phyloP scores from a whole-genome alignment of 108 stramenopile genomes.

The Fragilaria crotonensis region DNA sequence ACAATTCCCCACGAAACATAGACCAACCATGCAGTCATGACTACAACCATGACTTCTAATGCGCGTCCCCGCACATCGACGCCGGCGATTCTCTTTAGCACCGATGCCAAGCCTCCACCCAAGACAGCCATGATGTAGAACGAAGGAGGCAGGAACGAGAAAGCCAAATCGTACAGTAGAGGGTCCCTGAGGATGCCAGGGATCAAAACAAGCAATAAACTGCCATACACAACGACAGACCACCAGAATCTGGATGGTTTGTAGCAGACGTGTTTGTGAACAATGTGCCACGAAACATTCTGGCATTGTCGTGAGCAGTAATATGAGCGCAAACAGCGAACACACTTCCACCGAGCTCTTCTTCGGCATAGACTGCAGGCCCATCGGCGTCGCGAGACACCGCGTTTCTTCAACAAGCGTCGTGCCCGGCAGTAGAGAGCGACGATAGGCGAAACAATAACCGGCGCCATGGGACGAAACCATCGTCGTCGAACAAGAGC shows the following conservation, averaged over 20 bases:
- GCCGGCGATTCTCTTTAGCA: constrained; percentile 49
- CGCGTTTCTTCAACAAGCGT: constrained; percentile 77
- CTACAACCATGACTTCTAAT: constrained; percentile 56
- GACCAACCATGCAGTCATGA: constrained; percentile 55
- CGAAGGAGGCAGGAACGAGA: constrained; percentile 52
- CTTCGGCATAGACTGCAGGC: constrained; percentile 84
- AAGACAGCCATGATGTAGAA: constrained; percentile 69
- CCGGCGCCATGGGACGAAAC: constrained; percentile 73
- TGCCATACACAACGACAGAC: constrained; percentile 61
- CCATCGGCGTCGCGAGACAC: constrained; percentile 81
- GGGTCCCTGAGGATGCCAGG: constrained; percentile 71
- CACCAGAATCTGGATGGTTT: constrained; percentile 74
- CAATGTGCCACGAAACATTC: constrained; percentile 90
- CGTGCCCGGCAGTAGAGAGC: constrained; percentile 79
- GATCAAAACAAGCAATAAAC: constrained; percentile 33
- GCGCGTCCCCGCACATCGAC: constrained; percentile 73
- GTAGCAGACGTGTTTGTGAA: constrained; percentile 91
- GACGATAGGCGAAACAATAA: constrained; percentile 70
- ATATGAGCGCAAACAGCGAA: constrained; percentile 81
- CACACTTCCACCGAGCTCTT: constrained; percentile 88
- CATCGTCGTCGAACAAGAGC: constrained; percentile 62
- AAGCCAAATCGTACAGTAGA: constrained; percentile 65
- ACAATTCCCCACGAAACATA: constrained; percentile 64
- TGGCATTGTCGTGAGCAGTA: constrained; percentile 89
- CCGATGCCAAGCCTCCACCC: constrained; percentile 64